Conservation (phyloP, 1,139 yeast species). For the Diutina pseudorugosa region DNA sequence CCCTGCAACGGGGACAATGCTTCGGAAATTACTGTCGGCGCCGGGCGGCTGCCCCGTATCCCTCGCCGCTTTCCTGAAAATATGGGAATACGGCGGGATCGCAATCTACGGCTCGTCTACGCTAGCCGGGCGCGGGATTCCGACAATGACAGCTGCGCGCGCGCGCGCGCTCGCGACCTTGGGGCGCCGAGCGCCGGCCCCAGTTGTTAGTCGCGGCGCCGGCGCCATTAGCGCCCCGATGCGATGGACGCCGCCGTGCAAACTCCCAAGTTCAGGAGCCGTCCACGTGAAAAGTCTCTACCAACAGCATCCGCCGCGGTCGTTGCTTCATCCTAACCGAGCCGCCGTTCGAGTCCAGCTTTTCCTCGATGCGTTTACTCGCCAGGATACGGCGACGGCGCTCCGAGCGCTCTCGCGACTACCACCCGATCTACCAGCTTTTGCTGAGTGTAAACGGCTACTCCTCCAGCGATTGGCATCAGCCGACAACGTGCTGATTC, state of each 20-base stretch:
- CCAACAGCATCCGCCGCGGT: not conserved
- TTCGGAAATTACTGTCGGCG: not conserved
- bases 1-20: not conserved
- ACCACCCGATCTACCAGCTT: not conserved
- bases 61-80: not conserved
- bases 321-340: not conserved
- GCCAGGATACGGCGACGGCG: not conserved
- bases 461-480: not conserved
- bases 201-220: no score
- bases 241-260: not conserved
- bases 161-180: no score
- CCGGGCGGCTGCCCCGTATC: not conserved
- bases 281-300: not conserved
- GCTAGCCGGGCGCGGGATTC: no score
- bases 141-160: no score
- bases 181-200: no score
- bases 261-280: not conserved
- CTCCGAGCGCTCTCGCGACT: not conserved
- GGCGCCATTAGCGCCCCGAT: no score
- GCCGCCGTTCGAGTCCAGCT: not conserved
- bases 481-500: not conserved
- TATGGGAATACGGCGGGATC: not conserved
- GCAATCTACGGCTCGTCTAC: not conserved
- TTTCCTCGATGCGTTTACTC: not conserved
- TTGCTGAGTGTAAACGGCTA: not conserved